A percentile compares a stretch with the other conserved stretches of the same genome.
Conservation (phyloP, 371 early-diverging fungal genomes). For the Mycotypha africana region DNA sequence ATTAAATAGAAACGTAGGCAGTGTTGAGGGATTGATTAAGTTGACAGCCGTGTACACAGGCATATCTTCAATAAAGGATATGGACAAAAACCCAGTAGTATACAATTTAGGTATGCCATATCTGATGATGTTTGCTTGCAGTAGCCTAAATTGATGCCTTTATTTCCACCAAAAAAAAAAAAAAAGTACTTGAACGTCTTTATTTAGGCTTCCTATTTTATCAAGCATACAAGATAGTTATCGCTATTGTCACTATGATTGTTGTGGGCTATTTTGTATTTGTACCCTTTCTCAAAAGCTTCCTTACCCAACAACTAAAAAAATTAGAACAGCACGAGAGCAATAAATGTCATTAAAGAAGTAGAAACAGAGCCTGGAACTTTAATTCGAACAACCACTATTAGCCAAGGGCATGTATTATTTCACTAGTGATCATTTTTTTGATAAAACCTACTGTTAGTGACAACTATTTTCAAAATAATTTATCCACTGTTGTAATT, state of each 20-base stretch:
- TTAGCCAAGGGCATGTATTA: too few species aligned
- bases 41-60: constrained; percentile 29
- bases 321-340: too few species aligned
- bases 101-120: constrained; percentile 33
- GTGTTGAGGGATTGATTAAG: too few species aligned
- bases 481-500: too few species aligned
- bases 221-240: constrained; percentile 25
- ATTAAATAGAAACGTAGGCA: not conserved
- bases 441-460: too few species aligned
- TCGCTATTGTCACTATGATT: constrained; percentile 9
- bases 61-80: constrained; percentile 18
- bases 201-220: constrained; percentile 29
- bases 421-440: too few species aligned
- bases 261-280: constrained; percentile 12
- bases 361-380: too few species aligned
- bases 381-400: too few species aligned
- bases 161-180: too few species aligned
- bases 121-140: not conserved
- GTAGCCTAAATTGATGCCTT: not conserved
- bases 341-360: too few species aligned
- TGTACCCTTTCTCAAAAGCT: constrained; percentile 8
- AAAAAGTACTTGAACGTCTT: constrained; percentile 25
- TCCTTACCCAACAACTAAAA: not conserved
- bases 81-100: constrained; percentile 15
- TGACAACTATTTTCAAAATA: too few species aligned